phyloP scores from a whole-genome alignment of 2,329 filamentous ascomycete genomes.

The Pseudogymnoascus pannorum region DNA sequence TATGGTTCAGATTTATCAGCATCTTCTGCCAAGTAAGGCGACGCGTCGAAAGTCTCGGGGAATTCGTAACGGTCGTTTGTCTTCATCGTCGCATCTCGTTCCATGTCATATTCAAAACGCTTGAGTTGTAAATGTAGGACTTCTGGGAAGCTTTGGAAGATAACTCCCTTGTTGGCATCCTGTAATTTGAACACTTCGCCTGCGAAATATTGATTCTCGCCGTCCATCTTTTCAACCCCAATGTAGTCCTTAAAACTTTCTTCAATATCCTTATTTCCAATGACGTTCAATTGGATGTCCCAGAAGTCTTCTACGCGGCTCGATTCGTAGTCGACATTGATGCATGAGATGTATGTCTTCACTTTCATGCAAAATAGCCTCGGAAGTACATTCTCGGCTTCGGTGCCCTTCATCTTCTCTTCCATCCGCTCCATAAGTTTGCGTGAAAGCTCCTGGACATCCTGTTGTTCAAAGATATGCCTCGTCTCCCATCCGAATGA shows the following conservation, averaged over 20 bases:
- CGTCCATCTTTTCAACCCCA: conserved; percentile 91
- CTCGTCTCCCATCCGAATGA: conserved; percentile 98
- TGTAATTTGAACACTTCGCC: conserved; percentile 85
- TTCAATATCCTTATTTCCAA: conserved; percentile 84
- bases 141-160: conserved; percentile 91
- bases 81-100: conserved; percentile 97
- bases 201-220: conserved; percentile 97
- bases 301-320: conserved; percentile 95
- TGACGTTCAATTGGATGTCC: conserved; percentile 97
- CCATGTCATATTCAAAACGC: conserved; percentile 95
- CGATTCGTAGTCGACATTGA: conserved; percentile 96
- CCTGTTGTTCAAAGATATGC: conserved; percentile 97
- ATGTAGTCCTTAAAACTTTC: conserved; percentile 97
- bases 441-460: conserved; percentile 92
- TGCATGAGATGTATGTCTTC: conserved; percentile 98
- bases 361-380: conserved; percentile 95
- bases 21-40: conserved; percentile 78
- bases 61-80: conserved; percentile 92
- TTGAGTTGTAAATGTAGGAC: conserved; percentile 93
- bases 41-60: conserved; percentile 73
- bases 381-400: conserved; percentile 79
- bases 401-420: conserved; percentile 95
- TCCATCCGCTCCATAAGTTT: conserved; percentile 98
- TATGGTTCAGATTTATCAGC: conserved; percentile 85
- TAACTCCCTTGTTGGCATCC: conserved; percentile 95